Evolutionary conservation across 352 stramenopile genomes (phyloP).

Genomic region (Phytophthora cactorum): DNA sequence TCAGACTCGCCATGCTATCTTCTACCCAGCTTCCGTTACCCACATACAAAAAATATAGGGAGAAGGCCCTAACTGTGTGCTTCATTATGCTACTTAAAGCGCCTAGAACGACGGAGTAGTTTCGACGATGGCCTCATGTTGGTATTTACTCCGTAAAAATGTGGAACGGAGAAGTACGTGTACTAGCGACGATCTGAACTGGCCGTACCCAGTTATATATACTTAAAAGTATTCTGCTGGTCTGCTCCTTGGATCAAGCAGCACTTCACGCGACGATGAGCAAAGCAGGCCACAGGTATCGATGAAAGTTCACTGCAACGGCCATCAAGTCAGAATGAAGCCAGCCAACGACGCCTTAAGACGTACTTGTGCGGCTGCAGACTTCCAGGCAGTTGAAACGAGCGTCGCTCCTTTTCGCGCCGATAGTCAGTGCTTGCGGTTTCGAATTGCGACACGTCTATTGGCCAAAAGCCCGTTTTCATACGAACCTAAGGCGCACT

Average conservation of each 20-base stretch:
- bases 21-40: no score
- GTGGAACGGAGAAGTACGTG: no score
- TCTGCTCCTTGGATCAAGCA: neutral
- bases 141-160: no score
- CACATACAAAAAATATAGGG: no score
- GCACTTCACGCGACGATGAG: neutral
- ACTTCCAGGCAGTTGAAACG: conserved; percentile 2
- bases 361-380: neutral
- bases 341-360: conserved; percentile 1
- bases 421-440: conserved; percentile 9
- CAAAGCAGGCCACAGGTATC: neutral
- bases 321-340: conserved; percentile 4
- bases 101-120: no score
- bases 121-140: no score
- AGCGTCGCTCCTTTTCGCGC: conserved; percentile 10
- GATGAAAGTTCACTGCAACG: neutral
- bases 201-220: no score
- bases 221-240: no score
- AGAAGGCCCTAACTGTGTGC: no score
- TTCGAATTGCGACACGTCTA: conserved; percentile 1
- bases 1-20: no score
- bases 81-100: no score
- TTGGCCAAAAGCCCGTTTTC: conserved; percentile 15
- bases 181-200: no score
- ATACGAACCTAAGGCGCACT: conserved; percentile 5